phyloP scores from a whole-genome alignment of 768 basidiomycete genomes.

The Auriscalpium microsporum region DNA sequence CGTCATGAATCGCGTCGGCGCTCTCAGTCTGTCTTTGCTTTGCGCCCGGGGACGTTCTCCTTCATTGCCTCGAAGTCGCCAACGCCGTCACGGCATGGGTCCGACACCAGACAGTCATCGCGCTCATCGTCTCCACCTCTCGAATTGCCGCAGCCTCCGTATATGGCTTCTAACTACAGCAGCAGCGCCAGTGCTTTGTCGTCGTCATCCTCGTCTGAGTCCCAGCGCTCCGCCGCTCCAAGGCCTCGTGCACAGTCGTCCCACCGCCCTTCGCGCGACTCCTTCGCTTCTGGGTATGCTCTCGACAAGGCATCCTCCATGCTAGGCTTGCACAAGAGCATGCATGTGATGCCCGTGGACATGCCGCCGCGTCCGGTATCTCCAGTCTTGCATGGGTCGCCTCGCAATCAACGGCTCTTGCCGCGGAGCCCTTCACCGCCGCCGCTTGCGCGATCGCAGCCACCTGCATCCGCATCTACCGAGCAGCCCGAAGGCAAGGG shows the following conservation, averaged over 20 bases:
- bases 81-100: background rate
- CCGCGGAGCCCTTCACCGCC: constrained; percentile 2
- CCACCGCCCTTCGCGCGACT: constrained; percentile 9
- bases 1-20: constrained; percentile 23
- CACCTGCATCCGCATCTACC: too few relatives aligned
- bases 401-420: too few relatives aligned
- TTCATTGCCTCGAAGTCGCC: constrained; percentile 5
- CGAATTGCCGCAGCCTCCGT: background rate
- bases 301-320: background rate
- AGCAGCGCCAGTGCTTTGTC: constrained; percentile 9
- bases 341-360: constrained; percentile 11
- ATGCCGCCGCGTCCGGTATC: background rate
- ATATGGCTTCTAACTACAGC: constrained; percentile 3
- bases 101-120: background rate
- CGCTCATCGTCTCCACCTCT: background rate
- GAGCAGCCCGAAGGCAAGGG: too few relatives aligned
- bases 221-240: background rate
- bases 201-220: constrained; percentile 9
- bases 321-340: constrained; percentile 3
- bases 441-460: background rate
- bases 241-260: background rate
- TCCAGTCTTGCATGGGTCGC: background rate
- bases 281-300: constrained; percentile 5
- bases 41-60: constrained; percentile 13
- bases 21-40: constrained; percentile 21